Evolutionary conservation across 83 land plant genomes (phyloP).

Genomic region (Picea engelmannii): DNA sequence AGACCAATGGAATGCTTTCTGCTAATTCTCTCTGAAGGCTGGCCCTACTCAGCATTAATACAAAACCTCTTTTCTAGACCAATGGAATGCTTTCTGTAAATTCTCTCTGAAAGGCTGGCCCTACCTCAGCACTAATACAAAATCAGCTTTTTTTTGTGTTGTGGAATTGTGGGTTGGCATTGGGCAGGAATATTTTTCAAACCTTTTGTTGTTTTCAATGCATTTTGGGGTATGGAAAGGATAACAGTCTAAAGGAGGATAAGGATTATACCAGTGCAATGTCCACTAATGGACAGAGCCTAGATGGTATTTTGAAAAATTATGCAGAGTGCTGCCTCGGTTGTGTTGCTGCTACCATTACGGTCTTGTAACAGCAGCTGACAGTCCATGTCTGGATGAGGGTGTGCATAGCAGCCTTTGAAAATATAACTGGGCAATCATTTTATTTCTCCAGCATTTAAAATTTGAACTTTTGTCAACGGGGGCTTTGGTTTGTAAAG

Average conservation of each 20-base stretch:
- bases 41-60: background rate
- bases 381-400: slow-evolving; percentile 1
- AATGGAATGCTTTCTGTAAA: background rate
- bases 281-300: background rate
- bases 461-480: too few species aligned
- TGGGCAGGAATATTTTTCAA: background rate
- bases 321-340: background rate
- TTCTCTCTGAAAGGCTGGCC: background rate
- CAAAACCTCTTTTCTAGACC: background rate
- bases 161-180: slow-evolving; percentile 14
- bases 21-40: background rate
- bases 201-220: background rate
- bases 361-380: background rate
- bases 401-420: background rate
- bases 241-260: background rate
- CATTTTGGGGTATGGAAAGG: background rate
- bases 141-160: background rate
- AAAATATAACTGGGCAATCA: too few species aligned
- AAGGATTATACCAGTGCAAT: background rate
- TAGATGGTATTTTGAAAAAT: background rate
- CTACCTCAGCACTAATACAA: slow-evolving; percentile 10
- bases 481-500: too few species aligned
- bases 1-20: background rate
- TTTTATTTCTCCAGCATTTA: too few species aligned
- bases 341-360: too few species aligned